Base-by-base conservation (phyloP, 169 alveolate species). In the Plasmodium billcollinsi region DNA sequence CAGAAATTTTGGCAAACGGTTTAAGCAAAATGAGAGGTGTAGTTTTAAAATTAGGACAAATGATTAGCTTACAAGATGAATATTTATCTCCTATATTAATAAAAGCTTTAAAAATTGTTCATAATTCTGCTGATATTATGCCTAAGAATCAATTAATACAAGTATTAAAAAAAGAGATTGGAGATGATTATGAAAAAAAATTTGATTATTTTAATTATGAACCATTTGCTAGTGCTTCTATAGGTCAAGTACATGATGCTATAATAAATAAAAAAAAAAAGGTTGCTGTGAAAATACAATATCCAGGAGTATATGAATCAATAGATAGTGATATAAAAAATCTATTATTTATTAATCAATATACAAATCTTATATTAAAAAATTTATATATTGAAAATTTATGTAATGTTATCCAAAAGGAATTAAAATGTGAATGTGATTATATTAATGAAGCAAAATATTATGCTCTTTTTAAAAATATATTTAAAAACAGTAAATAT, bases 121-220 rank as follows among this genome's bases (percentile, higher is more conserved):
- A 98, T 61, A 88, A 95, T 75, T 95, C 94, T 52, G 99, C 99
- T n/a, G 98, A 97, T 73, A 93, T 96, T n/a, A 97, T 97, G 99
- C 98, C 98, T 2, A 83, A 88, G 63, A 72, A 88, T 59, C 96
- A 97, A 76, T 95, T 97, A 45, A 66, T 71, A 67, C 54, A 96
- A 93, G 94, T 96, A 61, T 29, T 97, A 89, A 92, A 54, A 62
- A 59, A 85, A 43, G 99, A 97, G 86, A 86, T 96, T 14, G 99
- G 99, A 1, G 18, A 58, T 24, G 88, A 96, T 65, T 97, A 98
- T 98, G 89, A 88, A 65, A 88, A 86, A 29, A 93, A 92, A 62
- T 97, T 97, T 78, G 89, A 72, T 43, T 73, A 43, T 29, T 95
- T 95, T 78, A 80, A 94, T 45, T 52, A 86, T 63, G 62, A 73